Percentiles rank a stretch among this genome's conserved stretches.
Conservation (phyloP, 2,329 filamentous ascomycete genomes). For the Westerdykella sp. region DNA sequence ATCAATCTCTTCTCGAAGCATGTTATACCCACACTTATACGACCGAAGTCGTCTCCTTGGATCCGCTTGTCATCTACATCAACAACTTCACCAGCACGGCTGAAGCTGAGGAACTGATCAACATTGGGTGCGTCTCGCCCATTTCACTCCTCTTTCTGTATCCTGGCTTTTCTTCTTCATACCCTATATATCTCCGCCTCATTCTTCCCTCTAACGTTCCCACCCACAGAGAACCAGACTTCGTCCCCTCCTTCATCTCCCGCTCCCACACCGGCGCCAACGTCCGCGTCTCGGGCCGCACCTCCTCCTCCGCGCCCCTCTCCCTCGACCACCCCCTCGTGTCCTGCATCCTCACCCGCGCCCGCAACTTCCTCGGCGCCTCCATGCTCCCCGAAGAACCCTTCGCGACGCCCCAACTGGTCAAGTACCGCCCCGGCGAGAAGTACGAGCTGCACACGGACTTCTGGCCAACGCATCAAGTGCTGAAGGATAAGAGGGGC, state of each 20-base stretch:
- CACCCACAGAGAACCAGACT: conserved; percentile 11
- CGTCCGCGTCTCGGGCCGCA: conserved; percentile 16
- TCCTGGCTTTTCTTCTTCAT: background rate
- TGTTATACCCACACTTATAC: conserved; percentile 19
- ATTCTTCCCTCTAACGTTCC: background rate
- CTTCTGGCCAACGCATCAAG: conserved; percentile 20
- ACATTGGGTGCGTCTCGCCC: conserved; percentile 10
- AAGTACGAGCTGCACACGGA: conserved; percentile 24
- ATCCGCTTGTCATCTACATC: conserved; percentile 24
- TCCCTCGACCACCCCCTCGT: conserved; percentile 14
- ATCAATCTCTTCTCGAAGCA: conserved; percentile 2
- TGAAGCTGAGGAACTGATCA: conserved; percentile 19
- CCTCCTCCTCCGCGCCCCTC: conserved; percentile 20
- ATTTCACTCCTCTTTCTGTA: background rate
- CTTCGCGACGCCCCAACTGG: conserved; percentile 20
- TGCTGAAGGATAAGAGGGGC: conserved; percentile 8
- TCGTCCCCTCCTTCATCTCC: conserved; percentile 20
- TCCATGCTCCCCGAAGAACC: conserved; percentile 16
- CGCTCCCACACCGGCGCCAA: conserved; percentile 8
- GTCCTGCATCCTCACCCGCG: conserved; percentile 18
- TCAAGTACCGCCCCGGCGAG: conserved; percentile 17
- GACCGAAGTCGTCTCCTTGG: conserved; percentile 21
- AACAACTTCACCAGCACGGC: conserved; percentile 20
- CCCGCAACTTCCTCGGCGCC: conserved; percentile 20
- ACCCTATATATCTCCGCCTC: background rate